A percentile compares a stretch with the other conserved stretches of the same genome.
phyloP scores from a whole-genome alignment of 257 asterid genomes.

The Przewalskia tangutica region DNA sequence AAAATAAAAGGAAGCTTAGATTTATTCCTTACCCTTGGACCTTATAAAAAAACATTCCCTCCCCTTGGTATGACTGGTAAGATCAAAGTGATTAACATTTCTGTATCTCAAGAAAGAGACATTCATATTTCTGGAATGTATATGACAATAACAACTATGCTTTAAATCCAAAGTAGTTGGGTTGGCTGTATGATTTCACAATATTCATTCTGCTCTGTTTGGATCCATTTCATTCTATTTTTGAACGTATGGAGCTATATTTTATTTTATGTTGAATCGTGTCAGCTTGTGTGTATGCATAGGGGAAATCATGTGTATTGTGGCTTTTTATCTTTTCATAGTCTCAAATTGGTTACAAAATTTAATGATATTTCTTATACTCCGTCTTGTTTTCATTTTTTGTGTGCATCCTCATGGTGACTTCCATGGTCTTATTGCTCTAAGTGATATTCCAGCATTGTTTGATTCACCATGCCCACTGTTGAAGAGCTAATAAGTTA shows the following conservation, averaged over 20 bases:
- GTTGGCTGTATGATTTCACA: not conserved
- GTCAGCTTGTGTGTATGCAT: not conserved
- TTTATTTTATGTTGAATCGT: not conserved
- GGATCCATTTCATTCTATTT: not conserved
- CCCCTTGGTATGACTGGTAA: not conserved
- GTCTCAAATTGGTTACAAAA: too few species aligned
- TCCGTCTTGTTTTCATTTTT: not conserved
- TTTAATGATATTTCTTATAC: not conserved
- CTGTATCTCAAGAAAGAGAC: not conserved
- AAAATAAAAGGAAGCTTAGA: not conserved
- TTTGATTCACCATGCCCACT: not conserved
- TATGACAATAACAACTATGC: not conserved
- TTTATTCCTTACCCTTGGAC: not conserved
- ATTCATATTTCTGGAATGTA: not conserved
- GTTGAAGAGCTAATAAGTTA: too few species aligned
- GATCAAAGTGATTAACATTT: not conserved
- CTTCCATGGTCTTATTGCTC: not conserved
- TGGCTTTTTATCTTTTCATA: not conserved
- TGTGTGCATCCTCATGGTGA: not conserved
- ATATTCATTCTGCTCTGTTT: not conserved
- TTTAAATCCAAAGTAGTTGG: not conserved
- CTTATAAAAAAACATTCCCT: too few species aligned
- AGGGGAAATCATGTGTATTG: not conserved
- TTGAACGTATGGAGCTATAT: not conserved
- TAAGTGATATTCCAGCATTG: not conserved